These are phyloP conservation scores for Lobulomyces angularis DNA, from an alignment of 192 early-diverging fungal species.

Conservation along the genomic window DNA sequence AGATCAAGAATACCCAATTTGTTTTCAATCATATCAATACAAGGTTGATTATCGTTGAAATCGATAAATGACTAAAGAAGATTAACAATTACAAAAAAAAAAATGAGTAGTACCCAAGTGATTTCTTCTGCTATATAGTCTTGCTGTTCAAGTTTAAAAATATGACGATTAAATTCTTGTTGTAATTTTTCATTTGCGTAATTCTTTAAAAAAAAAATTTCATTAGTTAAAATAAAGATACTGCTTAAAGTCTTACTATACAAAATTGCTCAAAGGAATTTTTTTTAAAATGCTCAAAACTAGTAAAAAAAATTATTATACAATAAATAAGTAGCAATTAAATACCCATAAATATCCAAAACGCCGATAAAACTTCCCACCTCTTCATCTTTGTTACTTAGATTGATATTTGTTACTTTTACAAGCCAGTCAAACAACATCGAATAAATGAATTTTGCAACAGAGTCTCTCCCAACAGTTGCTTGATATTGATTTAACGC, in stretches of 20 bases:
- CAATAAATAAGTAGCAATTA: neutral
- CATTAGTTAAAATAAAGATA: neutral
- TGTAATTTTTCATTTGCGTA: constrained; percentile 95
- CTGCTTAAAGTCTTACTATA: constrained; percentile 41
- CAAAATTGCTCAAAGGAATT: constrained; percentile 99
- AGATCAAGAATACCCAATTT: constrained; percentile 87
- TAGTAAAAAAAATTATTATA: neutral
- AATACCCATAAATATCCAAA: constrained; percentile 84
- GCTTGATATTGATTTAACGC: constrained; percentile 62
- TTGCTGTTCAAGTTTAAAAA: constrained; percentile 95
- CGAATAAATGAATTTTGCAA: constrained; percentile 95
- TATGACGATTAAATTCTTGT: constrained; percentile 97
- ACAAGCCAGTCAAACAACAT: constrained; percentile 96
- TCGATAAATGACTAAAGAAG: constrained; percentile 73
- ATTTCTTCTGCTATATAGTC: constrained; percentile 94
- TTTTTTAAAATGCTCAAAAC: constrained; percentile 97
- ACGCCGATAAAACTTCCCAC: constrained; percentile 83
- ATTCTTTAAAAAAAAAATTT: constrained; percentile 17
- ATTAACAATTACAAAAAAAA: neutral
- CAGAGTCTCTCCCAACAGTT: constrained; percentile 71
- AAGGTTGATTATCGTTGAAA: constrained; percentile 96
- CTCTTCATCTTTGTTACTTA: constrained; percentile 41
- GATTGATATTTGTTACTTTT: constrained; percentile 70
- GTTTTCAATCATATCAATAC: constrained; percentile 97
- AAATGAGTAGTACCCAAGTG: constrained; percentile 48